Base-by-base conservation (phyloP, 768 basidiomycete genomes). In the Russula virescens region DNA sequence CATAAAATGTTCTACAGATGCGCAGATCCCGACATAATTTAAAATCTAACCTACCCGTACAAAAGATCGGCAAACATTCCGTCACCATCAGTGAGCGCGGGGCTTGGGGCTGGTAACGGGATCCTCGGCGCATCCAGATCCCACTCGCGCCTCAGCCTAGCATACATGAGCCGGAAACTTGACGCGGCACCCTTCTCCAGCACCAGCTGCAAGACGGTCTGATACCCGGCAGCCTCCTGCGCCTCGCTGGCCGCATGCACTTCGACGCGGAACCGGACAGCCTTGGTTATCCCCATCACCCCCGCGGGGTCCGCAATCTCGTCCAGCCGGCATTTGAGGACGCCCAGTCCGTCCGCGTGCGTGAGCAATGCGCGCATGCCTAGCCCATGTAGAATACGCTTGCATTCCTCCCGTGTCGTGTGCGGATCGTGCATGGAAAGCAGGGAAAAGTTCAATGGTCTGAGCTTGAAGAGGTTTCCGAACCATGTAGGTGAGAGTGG, bases 141-240 rank as follows among this genome's bases (percentile, higher is more conserved):
- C 94, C 93, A 97, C 23, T 84, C 80, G 34, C 79, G 76, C 63
- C 80, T 78, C 60, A 97, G 72, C 46, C 84, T 79, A 63, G 79
- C 82, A 71, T 83, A 90, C 31, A 93, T 77, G 55, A 83, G 79
- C 73, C 86, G 89, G 77, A 97, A 92, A 31, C 82, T 86, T 25
- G 91, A 90, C 47, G 84, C 77, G 19, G 94, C 87, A 5, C 96
- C 96, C 73, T 87, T 94, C 77, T 97, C 94, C 66, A 91, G 87
- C 16, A 90, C 79, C 55, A 96, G 71, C 19, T 81, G 77, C 67
- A 96, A 73, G 42, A 79, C 77, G 14, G 88, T 83, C 63, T 79
- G 76, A 75, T 79, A 85, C 64, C 76, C 83, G 49, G 75, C 80
- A 64, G 68, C 69, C 38, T 72, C 71, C 66, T 81, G 79, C 49